Evolutionary conservation across 2,329 filamentous ascomycete species (phyloP), one percentile per base, ranked within the genome.

Genomic region (Sporothrix inflata): DNA sequence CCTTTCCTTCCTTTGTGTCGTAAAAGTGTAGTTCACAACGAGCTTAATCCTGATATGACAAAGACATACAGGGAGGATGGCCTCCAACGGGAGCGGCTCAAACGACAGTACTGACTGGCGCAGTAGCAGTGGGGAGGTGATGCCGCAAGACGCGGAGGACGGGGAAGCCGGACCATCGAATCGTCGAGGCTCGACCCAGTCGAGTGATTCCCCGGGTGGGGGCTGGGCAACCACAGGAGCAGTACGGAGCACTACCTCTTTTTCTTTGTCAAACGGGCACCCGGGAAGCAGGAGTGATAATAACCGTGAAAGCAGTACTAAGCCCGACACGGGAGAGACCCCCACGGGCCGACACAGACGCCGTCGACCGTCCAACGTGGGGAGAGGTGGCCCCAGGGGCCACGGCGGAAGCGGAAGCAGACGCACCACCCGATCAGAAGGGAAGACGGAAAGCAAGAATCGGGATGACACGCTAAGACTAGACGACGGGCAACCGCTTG

Each of bases 141-240:
- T 53, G 45, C 30, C 49, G 24, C 21, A 30, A 7, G 70, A 57
- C 5, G 53, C 34, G 3, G 70, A 72, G 12, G 73, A 65, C 27
- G 66, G 60, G 19, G 67, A 51, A 4, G 11, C 16, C 21, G 70
- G 45, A 16, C 24, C 40, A 14, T 69, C 73, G 1, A 55, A 47
- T 16, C 60, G 60, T 19, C 70, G 30, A 27, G 70, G 61, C 24
- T 71, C 72, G 11, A 34, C 51, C 8, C 72, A 69, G 27, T 47
- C 67, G n/a, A 34, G 67, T 16, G 70, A 66, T 24, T 71, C 63
- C 27, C 65, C 66, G 16, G 40, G 60, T 40, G 70, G 61, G 3
- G 60, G 67, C 1, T 68, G 73, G 70, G 55, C 66, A 4, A 42
- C 53, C 24, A 24, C 66, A 53, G 70, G 47, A 60, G 57, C 66